Conservation (phyloP, 169 alveolate genomes). For the Cryptosporidium muris region DNA sequence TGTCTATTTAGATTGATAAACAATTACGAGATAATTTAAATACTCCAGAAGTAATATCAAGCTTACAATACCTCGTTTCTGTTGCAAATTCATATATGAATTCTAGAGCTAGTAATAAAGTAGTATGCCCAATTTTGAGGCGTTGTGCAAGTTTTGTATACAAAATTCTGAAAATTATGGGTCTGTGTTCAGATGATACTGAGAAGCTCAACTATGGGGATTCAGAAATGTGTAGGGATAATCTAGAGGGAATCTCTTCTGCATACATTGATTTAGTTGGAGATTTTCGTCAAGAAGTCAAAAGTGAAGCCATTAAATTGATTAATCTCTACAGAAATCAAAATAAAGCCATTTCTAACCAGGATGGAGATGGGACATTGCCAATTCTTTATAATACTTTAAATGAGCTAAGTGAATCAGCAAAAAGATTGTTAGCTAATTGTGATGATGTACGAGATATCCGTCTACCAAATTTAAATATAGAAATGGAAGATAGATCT, state of each 20-base stretch:
- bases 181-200: conserved; percentile 75
- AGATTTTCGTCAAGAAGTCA: conserved; percentile 74
- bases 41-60: conserved; percentile 85
- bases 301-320: conserved; percentile 72
- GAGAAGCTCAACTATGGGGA: conserved; percentile 69
- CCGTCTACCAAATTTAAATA: conserved; percentile 86
- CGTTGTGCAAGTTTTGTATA: conserved; percentile 73
- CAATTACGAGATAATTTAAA: conserved; percentile 88
- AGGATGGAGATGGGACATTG: conserved; percentile 64
- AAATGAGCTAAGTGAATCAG: conserved; percentile 75
- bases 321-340: conserved; percentile 74
- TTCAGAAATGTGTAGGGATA: conserved; percentile 1
- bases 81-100: conserved; percentile 78
- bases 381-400: conserved; percentile 73
- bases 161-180: conserved; percentile 76
- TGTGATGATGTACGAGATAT: conserved; percentile 94
- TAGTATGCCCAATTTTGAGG: conserved; percentile 67
- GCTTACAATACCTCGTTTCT: conserved; percentile 78
- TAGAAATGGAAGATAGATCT: conserved; percentile 91
- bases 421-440: conserved; percentile 78
- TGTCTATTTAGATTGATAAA: conserved; percentile 77
- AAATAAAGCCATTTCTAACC: conserved; percentile 72
- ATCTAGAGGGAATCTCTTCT: conserved; percentile 61
- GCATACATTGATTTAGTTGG: conserved; percentile 72
- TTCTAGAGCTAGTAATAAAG: conserved; percentile 60